These are phyloP conservation scores for Cyberlindnera mississippiensis DNA, from an alignment of 805 yeast species.

Conservation along the genomic window DNA sequence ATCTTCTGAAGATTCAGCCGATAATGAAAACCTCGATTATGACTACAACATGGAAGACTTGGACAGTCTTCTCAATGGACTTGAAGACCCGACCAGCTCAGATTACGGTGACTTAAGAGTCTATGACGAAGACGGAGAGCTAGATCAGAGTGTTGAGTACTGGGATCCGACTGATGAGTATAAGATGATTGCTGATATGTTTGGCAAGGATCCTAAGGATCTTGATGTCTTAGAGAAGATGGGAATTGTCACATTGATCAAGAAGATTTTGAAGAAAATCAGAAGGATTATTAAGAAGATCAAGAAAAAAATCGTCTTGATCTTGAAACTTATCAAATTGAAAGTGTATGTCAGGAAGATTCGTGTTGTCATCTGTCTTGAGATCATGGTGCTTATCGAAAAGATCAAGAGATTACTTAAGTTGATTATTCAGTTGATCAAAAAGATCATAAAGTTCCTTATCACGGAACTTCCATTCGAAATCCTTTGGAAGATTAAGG, in stretches of 20 bases:
- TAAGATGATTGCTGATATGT: slow-evolving; percentile 3
- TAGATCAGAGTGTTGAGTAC: slow-evolving; percentile 1
- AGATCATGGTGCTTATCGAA: slow-evolving; percentile 21
- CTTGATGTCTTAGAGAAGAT: slow-evolving; percentile 14
- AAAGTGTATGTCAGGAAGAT: slow-evolving; percentile 16
- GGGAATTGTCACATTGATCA: slow-evolving; percentile 11
- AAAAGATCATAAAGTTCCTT: slow-evolving; percentile 15
- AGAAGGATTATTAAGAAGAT: slow-evolving; percentile 9
- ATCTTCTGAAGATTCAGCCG: background rate
- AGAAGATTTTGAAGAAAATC: slow-evolving; percentile 17
- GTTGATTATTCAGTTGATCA: slow-evolving; percentile 15
- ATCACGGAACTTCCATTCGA: slow-evolving; percentile 21
- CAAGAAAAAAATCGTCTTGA: slow-evolving; percentile 13
- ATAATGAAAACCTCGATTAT: background rate
- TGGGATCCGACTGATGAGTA: slow-evolving; percentile 16
- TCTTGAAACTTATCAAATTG: slow-evolving; percentile 22
- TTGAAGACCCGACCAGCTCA: slow-evolving; percentile 3
- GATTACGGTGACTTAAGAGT: slow-evolving; percentile 7
- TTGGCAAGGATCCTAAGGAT: slow-evolving; percentile 8
- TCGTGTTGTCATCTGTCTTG: slow-evolving; percentile 15
- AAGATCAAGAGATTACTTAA: slow-evolving; percentile 18
- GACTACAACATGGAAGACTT: background rate
- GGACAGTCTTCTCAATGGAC: background rate
- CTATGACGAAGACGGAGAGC: slow-evolving; percentile 7
- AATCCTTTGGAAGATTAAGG: slow-evolving; percentile 18